A percentile compares a stretch with the other conserved stretches of the same genome.
These are phyloP conservation scores for Colletotrichum tofieldiae DNA, from an alignment of 2,329 filamentous ascomycete genomes.

Conservation along the genomic window DNA sequence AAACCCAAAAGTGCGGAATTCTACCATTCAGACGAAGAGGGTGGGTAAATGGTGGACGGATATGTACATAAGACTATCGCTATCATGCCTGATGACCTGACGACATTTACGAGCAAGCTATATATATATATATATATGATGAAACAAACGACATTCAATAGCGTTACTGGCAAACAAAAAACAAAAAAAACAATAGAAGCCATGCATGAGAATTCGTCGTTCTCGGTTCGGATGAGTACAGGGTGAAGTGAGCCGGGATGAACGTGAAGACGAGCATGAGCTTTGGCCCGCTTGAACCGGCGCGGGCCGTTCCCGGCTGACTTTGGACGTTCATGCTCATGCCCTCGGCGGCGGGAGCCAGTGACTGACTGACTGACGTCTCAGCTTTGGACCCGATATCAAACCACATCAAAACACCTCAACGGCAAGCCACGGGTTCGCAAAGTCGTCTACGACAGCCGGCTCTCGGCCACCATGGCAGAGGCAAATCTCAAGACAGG, in stretches of 20 bases:
- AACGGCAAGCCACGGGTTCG: neutral
- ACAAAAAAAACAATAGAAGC: neutral
- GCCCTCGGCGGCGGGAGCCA: neutral
- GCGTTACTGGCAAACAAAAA: neutral
- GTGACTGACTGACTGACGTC: neutral
- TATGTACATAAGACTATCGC: slow-evolving; percentile 36
- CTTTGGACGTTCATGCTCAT: slow-evolving; percentile 9
- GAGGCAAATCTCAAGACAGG: neutral
- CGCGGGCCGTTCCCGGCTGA: slow-evolving; percentile 10
- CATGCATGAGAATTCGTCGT: neutral
- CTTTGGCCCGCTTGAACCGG: slow-evolving; percentile 3
- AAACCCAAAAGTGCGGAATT: neutral
- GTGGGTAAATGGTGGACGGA: slow-evolving; percentile 29
- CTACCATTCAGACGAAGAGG: slow-evolving; percentile 26
- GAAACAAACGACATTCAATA: neutral
- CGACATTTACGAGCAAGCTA: slow-evolving; percentile 35
- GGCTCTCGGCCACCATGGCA: neutral
- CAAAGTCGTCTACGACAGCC: neutral
- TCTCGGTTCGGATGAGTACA: neutral
- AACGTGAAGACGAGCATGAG: slow-evolving; percentile 29
- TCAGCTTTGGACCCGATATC: neutral
- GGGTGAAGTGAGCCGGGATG: slow-evolving; percentile 17
- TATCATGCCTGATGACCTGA: slow-evolving; percentile 43
- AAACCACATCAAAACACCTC: neutral
- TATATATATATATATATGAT: neutral